Conservation (phyloP, 2,329 filamentous ascomycete genomes). For the Aspergillus carbonarius region DNA sequence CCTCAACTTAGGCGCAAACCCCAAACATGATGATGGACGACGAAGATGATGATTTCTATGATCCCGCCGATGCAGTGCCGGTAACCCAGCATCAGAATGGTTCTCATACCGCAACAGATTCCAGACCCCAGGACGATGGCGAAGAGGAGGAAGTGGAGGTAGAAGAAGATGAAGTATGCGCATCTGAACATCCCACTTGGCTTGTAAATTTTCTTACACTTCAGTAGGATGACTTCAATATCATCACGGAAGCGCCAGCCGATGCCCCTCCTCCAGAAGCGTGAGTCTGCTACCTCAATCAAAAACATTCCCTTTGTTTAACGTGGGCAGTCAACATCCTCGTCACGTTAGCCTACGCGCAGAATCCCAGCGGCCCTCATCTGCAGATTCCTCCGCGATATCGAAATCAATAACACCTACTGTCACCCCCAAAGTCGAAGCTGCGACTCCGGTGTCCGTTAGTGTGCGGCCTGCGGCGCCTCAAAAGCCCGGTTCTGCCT, state of each 20-base stretch:
- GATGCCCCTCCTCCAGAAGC: conserved; percentile 40
- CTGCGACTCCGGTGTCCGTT: conserved; percentile 30
- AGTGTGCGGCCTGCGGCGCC: conserved; percentile 37
- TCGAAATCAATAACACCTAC: conserved; percentile 39
- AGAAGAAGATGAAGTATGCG: conserved; percentile 36
- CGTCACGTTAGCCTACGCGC: conserved; percentile 39
- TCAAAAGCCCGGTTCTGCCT: conserved; percentile 62
- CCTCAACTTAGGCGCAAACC: conserved; percentile 2
- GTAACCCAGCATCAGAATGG: conserved; percentile 30
- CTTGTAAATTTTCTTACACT: neutral
- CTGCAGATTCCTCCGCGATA: conserved; percentile 30
- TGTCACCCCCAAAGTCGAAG: conserved; percentile 32
- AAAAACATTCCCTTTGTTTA: conserved; percentile 13
- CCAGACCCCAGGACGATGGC: conserved; percentile 35
- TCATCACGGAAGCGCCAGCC: conserved; percentile 49
- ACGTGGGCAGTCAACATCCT: conserved; percentile 37
- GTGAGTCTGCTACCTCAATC: conserved; percentile 28
- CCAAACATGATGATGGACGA: conserved; percentile 40
- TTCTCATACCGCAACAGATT: conserved; percentile 25
- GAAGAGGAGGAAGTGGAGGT: conserved; percentile 47
- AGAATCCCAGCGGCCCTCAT: conserved; percentile 36
- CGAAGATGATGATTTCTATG: conserved; percentile 50
- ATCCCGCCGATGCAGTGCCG: conserved; percentile 40
- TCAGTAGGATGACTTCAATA: conserved; percentile 49
- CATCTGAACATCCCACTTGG: neutral